A percentile compares a stretch with the other conserved stretches of the same genome.
Evolutionary conservation across 495 filamentous ascomycete genomes (phyloP).

Genomic region (Hypoxylon fragiforme): DNA sequence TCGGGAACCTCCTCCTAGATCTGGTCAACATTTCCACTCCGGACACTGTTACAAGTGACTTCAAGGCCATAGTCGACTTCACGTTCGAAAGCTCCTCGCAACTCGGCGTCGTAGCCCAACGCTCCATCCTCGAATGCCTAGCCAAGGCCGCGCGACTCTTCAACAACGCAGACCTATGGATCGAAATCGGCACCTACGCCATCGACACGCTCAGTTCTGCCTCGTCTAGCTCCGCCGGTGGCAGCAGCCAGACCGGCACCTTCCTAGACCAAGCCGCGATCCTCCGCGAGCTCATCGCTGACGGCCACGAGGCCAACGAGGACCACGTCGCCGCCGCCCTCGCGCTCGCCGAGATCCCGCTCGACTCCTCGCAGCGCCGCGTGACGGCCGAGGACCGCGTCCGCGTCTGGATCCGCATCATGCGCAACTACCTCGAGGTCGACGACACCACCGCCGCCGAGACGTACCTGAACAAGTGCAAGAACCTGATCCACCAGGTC

Average conservation of each 20-base stretch:
- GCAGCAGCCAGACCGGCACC: conserved; percentile 50
- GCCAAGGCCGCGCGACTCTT: conserved; percentile 62
- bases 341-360: conserved; percentile 77
- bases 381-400: conserved; percentile 79
- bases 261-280: conserved; percentile 86
- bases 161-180: conserved; percentile 59
- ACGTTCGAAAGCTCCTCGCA: conserved; percentile 60
- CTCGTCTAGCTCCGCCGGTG: conserved; percentile 40
- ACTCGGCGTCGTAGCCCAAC: conserved; percentile 74
- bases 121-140: conserved; percentile 70
- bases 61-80: conserved; percentile 69
- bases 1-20: conserved; percentile 66
- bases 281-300: conserved; percentile 78
- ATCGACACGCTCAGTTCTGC: conserved; percentile 62
- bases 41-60: conserved; percentile 60
- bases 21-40: conserved; percentile 62
- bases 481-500: conserved; percentile 83
- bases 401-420: conserved; percentile 87
- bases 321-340: conserved; percentile 79
- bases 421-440: conserved; percentile 90
- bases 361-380: conserved; percentile 83
- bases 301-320: conserved; percentile 79
- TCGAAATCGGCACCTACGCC: conserved; percentile 70
- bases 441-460: conserved; percentile 88
- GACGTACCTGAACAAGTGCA: conserved; percentile 86